Conservation (phyloP, 495 filamentous ascomycete genomes). For the Xylaria grammica region DNA sequence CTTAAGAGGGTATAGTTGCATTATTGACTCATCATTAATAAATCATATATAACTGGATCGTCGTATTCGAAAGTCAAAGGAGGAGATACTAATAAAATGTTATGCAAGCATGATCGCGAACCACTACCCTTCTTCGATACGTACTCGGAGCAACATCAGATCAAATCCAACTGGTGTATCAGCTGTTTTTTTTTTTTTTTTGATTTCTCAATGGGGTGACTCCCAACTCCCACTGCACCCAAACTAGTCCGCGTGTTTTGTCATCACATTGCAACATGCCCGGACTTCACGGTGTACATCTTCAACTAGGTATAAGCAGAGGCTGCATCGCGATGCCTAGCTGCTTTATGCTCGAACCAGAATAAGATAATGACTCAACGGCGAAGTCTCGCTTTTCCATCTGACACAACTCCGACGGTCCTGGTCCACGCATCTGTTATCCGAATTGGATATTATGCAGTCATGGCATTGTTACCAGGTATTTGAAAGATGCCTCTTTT, state of each 20-base stretch:
- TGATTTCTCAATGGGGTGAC: not conserved
- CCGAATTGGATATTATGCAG: not conserved
- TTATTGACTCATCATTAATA: conserved; percentile 15
- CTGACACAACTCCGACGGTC: conserved; percentile 5
- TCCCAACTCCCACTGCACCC: not conserved
- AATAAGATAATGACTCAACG: conserved; percentile 3
- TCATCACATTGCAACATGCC: not conserved
- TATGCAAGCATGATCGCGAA: conserved; percentile 9
- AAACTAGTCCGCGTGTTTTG: not conserved
- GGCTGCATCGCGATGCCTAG: conserved; percentile 4
- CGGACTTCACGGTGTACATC: not conserved
- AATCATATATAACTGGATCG: conserved; percentile 1
- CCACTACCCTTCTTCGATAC: conserved; percentile 5
- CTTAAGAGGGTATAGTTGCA: conserved; percentile 3
- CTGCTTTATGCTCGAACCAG: conserved; percentile 2
- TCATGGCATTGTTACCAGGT: conserved; percentile 3
- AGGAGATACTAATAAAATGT: not conserved
- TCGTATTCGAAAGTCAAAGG: not conserved
- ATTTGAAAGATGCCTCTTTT: not conserved
- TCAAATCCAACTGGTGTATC: not conserved
- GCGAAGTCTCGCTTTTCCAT: conserved; percentile 11
- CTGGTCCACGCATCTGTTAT: not conserved
- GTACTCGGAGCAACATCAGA: not conserved
- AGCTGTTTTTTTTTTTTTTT: conserved; percentile 6
- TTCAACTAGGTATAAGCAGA: conserved; percentile 10